phyloP scores from a whole-genome alignment of 108 stramenopile species.

The Cyclostephanos tholiformis region DNA sequence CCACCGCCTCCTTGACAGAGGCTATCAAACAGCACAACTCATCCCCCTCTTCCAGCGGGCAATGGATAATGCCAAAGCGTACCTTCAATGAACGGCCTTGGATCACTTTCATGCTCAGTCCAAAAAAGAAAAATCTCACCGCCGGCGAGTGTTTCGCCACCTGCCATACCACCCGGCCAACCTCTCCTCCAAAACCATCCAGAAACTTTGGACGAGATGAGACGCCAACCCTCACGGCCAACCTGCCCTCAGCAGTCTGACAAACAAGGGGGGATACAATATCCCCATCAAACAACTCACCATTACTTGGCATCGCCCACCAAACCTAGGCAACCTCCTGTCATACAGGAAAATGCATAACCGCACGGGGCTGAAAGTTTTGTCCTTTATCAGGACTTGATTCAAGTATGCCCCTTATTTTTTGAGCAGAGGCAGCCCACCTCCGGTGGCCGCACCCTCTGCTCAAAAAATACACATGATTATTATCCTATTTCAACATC shows the following conservation, averaged over 20 bases:
- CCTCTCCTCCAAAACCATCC: neutral
- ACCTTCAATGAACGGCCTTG: neutral
- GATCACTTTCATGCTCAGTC: neutral
- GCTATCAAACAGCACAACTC: neutral
- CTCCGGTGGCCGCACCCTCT: slow-evolving; percentile 2
- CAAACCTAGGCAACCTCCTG: neutral
- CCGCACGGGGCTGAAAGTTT: slow-evolving; percentile 9
- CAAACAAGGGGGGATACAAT: too few relatives aligned
- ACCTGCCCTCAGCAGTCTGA: too few relatives aligned
- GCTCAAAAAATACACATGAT: slow-evolving; percentile 1
- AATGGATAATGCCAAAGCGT: neutral
- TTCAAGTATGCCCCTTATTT: too few relatives aligned
- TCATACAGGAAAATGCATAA: neutral
- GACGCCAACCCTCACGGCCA: neutral
- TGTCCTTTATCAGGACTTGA: neutral
- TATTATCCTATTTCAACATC: neutral
- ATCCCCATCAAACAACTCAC: neutral
- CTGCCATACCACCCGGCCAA: too few relatives aligned
- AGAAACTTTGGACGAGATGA: neutral
- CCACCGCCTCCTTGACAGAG: neutral
- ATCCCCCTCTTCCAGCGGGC: neutral
- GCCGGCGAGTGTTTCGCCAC: neutral
- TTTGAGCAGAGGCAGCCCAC: too few relatives aligned
- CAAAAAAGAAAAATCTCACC: neutral
- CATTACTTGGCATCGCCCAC: slow-evolving; percentile 1